Conservation (phyloP, 331 rosid species). For the Erythrophleum ivorense region DNA sequence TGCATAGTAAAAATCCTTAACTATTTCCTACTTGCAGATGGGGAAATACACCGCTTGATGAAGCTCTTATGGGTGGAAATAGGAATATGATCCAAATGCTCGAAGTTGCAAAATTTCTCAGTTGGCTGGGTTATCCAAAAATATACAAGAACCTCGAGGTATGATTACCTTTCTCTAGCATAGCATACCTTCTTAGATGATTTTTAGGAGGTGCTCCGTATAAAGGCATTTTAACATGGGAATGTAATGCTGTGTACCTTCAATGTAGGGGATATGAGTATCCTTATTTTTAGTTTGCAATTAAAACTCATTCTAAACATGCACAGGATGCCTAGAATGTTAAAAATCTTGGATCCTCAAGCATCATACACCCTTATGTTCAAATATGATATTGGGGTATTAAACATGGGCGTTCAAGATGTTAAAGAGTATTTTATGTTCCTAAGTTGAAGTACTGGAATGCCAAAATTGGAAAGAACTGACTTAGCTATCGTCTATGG, state of each 20-base stretch:
- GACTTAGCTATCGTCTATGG: not conserved
- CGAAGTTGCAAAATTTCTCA: slow-evolving; percentile 56
- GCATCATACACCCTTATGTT: slow-evolving; percentile 2
- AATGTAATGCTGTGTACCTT: not conserved
- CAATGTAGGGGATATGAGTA: slow-evolving; percentile 1
- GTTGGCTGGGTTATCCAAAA: slow-evolving; percentile 45
- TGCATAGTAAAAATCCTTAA: not conserved
- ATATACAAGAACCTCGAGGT: slow-evolving; percentile 49
- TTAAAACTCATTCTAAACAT: not conserved
- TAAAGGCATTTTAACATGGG: slow-evolving; percentile 1
- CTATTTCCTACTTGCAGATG: slow-evolving; percentile 53
- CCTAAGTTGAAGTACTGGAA: not conserved
- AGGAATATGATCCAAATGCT: slow-evolving; percentile 58
- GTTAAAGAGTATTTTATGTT: not conserved
- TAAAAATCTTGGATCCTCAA: slow-evolving; percentile 14
- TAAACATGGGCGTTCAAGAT: not conserved
- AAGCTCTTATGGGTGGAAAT: slow-evolving; percentile 59
- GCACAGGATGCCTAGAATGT: slow-evolving; percentile 17
- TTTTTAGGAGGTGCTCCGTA: not conserved
- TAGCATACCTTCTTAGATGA: slow-evolving; percentile 1
- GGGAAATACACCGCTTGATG: slow-evolving; percentile 75
- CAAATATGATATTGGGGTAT: not conserved
- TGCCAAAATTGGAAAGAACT: not conserved
- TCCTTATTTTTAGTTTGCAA: not conserved
- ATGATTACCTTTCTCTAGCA: slow-evolving; percentile 18